Evolutionary conservation across 2,329 filamentous ascomycete species (phyloP), one percentile per base, ranked within the genome.

Genomic region (Ilyonectria robusta): DNA sequence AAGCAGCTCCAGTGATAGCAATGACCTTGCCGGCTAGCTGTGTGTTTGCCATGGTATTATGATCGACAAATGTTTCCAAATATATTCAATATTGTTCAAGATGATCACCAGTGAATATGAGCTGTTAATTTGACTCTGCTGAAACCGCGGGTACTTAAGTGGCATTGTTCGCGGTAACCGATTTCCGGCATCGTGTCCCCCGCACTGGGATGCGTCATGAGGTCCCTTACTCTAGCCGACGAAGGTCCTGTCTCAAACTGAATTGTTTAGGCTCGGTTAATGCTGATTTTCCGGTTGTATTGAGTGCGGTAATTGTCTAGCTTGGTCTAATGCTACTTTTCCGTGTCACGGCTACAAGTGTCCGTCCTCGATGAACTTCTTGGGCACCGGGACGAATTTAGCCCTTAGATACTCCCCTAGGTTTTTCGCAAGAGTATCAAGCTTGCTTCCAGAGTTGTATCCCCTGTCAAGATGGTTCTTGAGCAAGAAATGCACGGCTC

Each of bases 1-100:
- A 70, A 1, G 59, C 72, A n/a, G 70, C 73, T 7, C 73, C 73
- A 1, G 72, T 75, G 26, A 88, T 72, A 59, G 83, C 83, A 61
- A 86, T 81, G 51, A 86, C 81, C 73, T 84, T 86, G 68, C 59
- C 70, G 2, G 62, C 46, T 44, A 77, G 68, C 35, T 73, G 70
- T 2, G 62, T 67, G 48, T 59, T 70, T 48, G 70, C 62, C 70
- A 71, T 71, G 17, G 26, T 56, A 68, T 59, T 69, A 71, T 71
- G 17, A 33, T 56, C 9, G 40, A 19, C 21, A 26, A 11, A 35
- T 33, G 17, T 2, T 35, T 53, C 13, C 6, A 23, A 33, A 8
- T 19, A 9, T 11, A 9, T n/a, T 51, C 2, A 7, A 11, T 29
- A 19, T 29, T n/a, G 13, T 3, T 48, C 13, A 21, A 9, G 10